phyloP scores from a whole-genome alignment of 2,329 filamentous ascomycete genomes.

The Chaetomium olivaceum region DNA sequence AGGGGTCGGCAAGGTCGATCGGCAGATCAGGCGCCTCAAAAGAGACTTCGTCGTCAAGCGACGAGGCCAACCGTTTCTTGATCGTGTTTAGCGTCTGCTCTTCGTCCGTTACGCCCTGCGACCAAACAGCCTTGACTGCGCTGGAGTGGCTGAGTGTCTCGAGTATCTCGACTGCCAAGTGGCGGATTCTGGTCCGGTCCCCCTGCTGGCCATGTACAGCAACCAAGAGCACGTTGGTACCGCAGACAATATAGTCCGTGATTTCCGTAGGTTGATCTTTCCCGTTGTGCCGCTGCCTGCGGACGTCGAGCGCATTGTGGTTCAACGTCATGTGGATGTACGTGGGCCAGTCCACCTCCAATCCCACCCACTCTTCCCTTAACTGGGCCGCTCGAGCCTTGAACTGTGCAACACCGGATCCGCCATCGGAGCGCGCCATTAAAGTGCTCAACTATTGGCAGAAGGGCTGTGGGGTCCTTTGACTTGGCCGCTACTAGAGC shows the following conservation, averaged over 20 bases:
- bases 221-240: slow-evolving; percentile 63
- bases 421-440: slow-evolving; percentile 64
- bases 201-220: slow-evolving; percentile 39
- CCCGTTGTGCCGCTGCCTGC: slow-evolving; percentile 70
- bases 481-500: slow-evolving; percentile 37
- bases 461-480: slow-evolving; percentile 28
- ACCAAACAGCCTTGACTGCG: slow-evolving; percentile 45
- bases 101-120: slow-evolving; percentile 43
- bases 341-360: slow-evolving; percentile 70
- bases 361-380: slow-evolving; percentile 59
- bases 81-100: slow-evolving; percentile 59
- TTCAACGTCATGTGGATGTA: slow-evolving; percentile 72
- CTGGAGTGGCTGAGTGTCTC: slow-evolving; percentile 53
- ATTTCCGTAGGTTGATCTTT: slow-evolving; percentile 77
- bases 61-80: slow-evolving; percentile 45
- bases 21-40: slow-evolving; percentile 59
- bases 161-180: slow-evolving; percentile 70
- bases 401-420: slow-evolving; percentile 60
- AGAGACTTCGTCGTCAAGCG: slow-evolving; percentile 61
- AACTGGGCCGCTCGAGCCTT: slow-evolving; percentile 32
- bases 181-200: slow-evolving; percentile 46
- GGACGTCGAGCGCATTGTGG: slow-evolving; percentile 53
- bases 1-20: slow-evolving; percentile 67
- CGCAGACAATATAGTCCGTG: slow-evolving; percentile 58
- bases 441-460: slow-evolving; percentile 44